These are phyloP conservation scores for Pleurotus sapidus DNA, from an alignment of 768 basidiomycete genomes.

Conservation along the genomic window DNA sequence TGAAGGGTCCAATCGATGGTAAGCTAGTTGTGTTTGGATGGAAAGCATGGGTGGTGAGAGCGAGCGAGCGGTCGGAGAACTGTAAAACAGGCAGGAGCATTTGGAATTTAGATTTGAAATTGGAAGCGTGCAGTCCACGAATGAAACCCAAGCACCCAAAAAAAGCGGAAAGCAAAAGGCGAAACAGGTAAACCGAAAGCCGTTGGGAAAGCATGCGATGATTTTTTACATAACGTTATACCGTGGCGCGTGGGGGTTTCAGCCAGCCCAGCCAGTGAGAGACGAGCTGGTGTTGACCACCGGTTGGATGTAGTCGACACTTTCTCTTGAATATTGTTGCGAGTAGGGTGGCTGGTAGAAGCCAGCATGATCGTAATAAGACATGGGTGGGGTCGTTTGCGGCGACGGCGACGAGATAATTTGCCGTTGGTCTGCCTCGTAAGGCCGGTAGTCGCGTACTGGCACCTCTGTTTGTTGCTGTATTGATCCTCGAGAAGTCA, in stretches of 20 bases:
- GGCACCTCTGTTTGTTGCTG: background rate
- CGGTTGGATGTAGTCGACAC: background rate
- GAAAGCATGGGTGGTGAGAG: background rate
- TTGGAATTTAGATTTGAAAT: background rate
- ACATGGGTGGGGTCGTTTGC: background rate
- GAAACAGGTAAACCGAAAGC: background rate
- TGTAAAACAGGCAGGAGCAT: background rate
- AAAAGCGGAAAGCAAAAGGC: background rate
- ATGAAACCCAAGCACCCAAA: background rate
- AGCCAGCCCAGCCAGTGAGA: slow-evolving; percentile 48
- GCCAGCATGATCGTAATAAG: background rate
- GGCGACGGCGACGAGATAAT: background rate
- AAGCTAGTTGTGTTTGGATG: background rate
- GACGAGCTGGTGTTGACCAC: slow-evolving; percentile 25
- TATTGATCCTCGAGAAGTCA: background rate
- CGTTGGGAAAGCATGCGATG: background rate
- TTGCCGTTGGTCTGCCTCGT: background rate
- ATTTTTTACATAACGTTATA: slow-evolving; percentile 13
- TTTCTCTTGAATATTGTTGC: background rate
- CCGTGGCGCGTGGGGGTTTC: slow-evolving; percentile 8
- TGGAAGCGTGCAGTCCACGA: background rate
- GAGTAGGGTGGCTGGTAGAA: background rate
- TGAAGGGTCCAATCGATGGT: background rate
- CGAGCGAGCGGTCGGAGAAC: background rate
- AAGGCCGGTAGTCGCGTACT: background rate